Conservation (phyloP, 2,329 filamentous ascomycete species). For the Diaporthe helianthi region DNA sequence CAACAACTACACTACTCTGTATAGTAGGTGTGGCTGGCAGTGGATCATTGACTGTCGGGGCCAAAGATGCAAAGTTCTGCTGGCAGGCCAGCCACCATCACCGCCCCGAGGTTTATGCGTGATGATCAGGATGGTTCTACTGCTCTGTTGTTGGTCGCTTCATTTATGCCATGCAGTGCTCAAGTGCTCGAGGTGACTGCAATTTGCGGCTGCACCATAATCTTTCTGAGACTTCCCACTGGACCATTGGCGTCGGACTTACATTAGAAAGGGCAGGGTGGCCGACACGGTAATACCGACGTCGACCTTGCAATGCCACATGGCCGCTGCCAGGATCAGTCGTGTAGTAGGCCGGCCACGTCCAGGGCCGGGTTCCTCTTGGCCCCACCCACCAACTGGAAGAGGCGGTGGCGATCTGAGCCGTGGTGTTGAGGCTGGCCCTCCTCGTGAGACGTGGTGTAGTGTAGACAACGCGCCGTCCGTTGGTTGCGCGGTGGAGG, state of each 20-base stretch:
- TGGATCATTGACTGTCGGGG: constrained; percentile 21
- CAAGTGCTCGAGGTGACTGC: constrained; percentile 19
- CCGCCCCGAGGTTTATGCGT: constrained; percentile 28
- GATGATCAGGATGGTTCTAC: constrained; percentile 30
- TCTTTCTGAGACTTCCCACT: constrained; percentile 23
- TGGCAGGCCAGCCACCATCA: constrained; percentile 20
- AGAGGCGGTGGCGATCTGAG: constrained; percentile 21
- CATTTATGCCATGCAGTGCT: constrained; percentile 25
- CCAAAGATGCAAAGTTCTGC: constrained; percentile 1
- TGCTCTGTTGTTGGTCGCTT: constrained; percentile 12
- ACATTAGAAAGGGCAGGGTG: constrained; percentile 23
- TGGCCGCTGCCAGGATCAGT: constrained; percentile 30
- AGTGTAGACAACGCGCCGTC: background rate
- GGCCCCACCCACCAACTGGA: constrained; percentile 22
- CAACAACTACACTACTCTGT: too few species aligned
- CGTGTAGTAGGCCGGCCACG: constrained; percentile 7
- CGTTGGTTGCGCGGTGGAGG: background rate
- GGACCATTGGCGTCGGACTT: constrained; percentile 27
- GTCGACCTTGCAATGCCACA: constrained; percentile 31
- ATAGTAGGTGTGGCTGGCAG: constrained; percentile 15
- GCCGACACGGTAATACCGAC: constrained; percentile 34
- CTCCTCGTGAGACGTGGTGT: background rate
- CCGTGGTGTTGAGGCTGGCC: constrained; percentile 28
- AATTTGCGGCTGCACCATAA: constrained; percentile 30
- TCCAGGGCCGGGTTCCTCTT: constrained; percentile 27